Evolutionary conservation across 2,329 filamentous ascomycete species (phyloP), one percentile per base, ranked within the genome.

Genomic region (Exophiala lecanii-corni): DNA sequence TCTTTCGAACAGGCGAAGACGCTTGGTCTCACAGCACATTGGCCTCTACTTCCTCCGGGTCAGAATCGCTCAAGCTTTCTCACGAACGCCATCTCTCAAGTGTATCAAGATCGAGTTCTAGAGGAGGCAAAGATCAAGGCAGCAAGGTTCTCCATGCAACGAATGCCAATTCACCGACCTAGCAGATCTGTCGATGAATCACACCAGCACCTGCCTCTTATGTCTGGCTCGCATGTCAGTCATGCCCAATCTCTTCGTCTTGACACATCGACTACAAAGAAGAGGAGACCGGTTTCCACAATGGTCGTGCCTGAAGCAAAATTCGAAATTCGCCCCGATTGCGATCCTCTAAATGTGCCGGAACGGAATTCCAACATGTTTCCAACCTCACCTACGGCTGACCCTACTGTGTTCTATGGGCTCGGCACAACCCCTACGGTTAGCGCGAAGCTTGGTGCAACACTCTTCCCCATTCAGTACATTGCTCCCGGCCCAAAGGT

Each of bases 71-170:
- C 68, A 9, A 72, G 68, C 2, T 83, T 83, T 59, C 66, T 83
- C 43, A 76, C 76, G 45, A 76, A 81, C 56, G 76, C 78, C 1
- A 70, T 81, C 21, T 71, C 75, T 1, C 73, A 75, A 16, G 69
- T 78, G 15, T 82, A 82, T 58, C 74, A 79, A 56, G 72, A 64
- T 28, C 58, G 59, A 38, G 57, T 57, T 15, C 49, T 50, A 28
- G 43, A 47, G 32, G 43, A 53, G 26, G 47, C 51, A 10, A 47
- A 45, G 2, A 41, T 43, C 2, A 49, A 49, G 36, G 44, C 46
- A 39, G 50, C 43, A 25, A 47, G 46, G 39, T 48, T 50, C 33
- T 49, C 45, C 13, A 20, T 37, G 44, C 45, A 34, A 43, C 39
- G 35, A 43, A 39, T 37, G 49, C 36, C 37, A 41, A 19, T 34